Conservation (phyloP, 2,329 filamentous ascomycete genomes). For the Fusarium nodosum region DNA sequence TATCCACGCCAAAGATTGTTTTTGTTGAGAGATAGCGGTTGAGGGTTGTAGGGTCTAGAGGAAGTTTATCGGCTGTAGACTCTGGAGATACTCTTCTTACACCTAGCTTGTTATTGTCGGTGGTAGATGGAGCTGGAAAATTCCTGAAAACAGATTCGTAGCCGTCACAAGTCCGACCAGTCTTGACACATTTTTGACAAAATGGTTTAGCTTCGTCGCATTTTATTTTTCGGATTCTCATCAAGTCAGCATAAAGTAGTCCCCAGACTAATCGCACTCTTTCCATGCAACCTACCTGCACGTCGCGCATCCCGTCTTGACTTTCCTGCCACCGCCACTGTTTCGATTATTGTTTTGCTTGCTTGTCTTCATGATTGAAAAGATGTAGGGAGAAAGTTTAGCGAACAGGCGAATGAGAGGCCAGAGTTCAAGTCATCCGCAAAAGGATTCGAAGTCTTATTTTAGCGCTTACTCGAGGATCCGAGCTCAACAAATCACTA, state of each 20-base stretch:
- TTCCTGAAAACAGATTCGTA: conserved; percentile 58
- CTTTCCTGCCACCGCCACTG: conserved; percentile 48
- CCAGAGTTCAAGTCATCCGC: background rate
- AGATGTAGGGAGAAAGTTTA: conserved; percentile 5
- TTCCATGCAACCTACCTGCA: conserved; percentile 55
- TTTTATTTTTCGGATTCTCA: conserved; percentile 56
- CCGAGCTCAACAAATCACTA: background rate
- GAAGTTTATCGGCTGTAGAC: conserved; percentile 28
- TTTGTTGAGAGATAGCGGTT: conserved; percentile 59
- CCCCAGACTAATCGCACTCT: background rate
- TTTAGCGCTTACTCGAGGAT: background rate
- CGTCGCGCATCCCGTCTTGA: conserved; percentile 60
- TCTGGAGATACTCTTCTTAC: background rate
- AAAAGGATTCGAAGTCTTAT: background rate
- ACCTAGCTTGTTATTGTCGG: background rate
- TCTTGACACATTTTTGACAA: conserved; percentile 55
- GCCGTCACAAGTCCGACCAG: conserved; percentile 59
- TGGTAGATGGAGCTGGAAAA: conserved; percentile 42
- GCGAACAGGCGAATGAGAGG: conserved; percentile 33
- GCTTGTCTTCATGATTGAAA: conserved; percentile 42
- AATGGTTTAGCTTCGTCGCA: conserved; percentile 56
- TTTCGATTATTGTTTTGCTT: background rate
- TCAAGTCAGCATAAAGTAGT: background rate
- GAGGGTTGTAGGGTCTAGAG: conserved; percentile 54
- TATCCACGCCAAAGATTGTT: conserved; percentile 56